phyloP scores from a whole-genome alignment of 2,329 filamentous ascomycete genomes.

The Hymenoscyphus occultus region DNA sequence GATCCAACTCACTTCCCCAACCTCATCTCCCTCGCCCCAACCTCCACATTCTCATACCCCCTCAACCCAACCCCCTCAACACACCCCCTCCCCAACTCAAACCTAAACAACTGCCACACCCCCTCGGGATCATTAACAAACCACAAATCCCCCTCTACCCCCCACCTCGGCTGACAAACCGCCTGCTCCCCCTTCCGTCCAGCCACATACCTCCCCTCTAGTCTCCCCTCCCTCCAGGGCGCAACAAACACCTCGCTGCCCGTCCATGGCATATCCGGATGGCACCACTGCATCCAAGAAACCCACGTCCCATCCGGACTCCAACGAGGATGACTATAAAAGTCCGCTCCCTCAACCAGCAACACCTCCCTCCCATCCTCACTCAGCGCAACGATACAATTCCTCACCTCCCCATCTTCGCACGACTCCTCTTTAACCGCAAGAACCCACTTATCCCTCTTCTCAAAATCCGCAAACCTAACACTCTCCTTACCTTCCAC shows the following conservation, averaged over 20 bases:
- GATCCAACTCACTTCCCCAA: conserved; percentile 22
- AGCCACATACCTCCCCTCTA: conserved; percentile 39
- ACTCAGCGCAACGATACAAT: conserved; percentile 35
- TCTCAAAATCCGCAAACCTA: conserved; percentile 48
- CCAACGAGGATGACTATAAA: conserved; percentile 51
- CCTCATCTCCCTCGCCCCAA: conserved; percentile 33
- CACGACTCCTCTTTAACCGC: conserved; percentile 52
- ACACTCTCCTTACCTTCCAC: conserved; percentile 38
- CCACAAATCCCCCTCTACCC: conserved; percentile 48
- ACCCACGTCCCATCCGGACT: conserved; percentile 45
- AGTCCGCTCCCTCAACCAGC: conserved; percentile 47
- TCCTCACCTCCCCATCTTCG: conserved; percentile 28
- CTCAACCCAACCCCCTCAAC: conserved; percentile 39
- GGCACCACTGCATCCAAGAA: conserved; percentile 54
- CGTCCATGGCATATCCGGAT: conserved; percentile 52
- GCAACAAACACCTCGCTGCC: conserved; percentile 45
- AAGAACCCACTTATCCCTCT: conserved; percentile 44
- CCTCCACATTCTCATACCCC: conserved; percentile 43
- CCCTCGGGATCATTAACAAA: conserved; percentile 47
- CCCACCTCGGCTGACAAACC: conserved; percentile 48
- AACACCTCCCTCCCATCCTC: conserved; percentile 37
- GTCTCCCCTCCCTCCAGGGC: conserved; percentile 40
- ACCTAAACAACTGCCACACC: conserved; percentile 47
- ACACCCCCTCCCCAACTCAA: no score
- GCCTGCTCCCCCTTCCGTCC: conserved; percentile 42